Base-by-base conservation (phyloP, 331 rosid genomes). In the Quercus tomentella region DNA sequence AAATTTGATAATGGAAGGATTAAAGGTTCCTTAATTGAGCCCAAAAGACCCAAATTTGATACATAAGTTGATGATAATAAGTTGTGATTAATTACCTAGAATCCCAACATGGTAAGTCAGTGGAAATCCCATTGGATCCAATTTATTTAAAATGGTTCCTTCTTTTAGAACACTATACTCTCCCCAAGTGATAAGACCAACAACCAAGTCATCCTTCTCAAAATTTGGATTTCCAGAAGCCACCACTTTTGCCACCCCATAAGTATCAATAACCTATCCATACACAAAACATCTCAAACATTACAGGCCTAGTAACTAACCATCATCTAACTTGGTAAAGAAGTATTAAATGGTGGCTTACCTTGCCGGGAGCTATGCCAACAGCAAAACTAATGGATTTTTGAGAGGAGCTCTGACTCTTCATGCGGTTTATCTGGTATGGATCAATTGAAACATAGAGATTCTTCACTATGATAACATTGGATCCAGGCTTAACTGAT, bases 391-490 rank as follows among this genome's bases (percentile, higher is more conserved):
- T 26, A 0, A 73, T 63, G 15, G 87, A 37, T 14, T 52, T 70
- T 0, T 91, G 89, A 1, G 94, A 82, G 33, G 92, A 21, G 23
- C 90, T 92, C 7, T 57, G 8, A 30, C 51, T 74, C 35, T 92
- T 88, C 90, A 90, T 87, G 54, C 93, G 86, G 71, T 91, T 93
- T n/a, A 93, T 3, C 72, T 85, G 90, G 55, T 84, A 89, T 0
- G 94, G 97, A 30, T 93, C 97, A n/a, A 93, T 77, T 0, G 97
- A 91, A 25, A 91, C 82, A 45, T 78, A 89, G 20, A 93, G 84
- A 87, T 87, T 93, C 77, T 89, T 91, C 5, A 93, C 79, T 3
- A 91, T 74, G 51, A 91, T 49, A 25, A 84, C 89, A 62, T 77
- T 83, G 54, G 89, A 86, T 17, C 82, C 88, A 16, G 84, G 60